A percentile compares a stretch with the other conserved stretches of the same genome.
phyloP scores from a whole-genome alignment of 192 early-diverging fungal species.

The Gorgonomyces haynaldii region DNA sequence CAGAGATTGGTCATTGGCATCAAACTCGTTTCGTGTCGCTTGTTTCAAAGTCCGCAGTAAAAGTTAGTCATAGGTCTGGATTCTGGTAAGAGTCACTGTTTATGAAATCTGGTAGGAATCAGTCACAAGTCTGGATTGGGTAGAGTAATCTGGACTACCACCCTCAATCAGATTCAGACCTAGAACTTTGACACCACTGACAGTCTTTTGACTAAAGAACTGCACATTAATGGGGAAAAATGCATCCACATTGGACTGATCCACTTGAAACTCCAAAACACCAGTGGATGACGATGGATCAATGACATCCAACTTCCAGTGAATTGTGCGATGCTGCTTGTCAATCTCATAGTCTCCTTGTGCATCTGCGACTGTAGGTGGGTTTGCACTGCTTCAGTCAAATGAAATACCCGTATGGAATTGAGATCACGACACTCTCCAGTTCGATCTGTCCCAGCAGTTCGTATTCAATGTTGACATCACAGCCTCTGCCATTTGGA shows the following conservation, averaged over 20 bases:
- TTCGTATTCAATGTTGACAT: slow-evolving; percentile 97
- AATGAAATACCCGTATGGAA: slow-evolving; percentile 48
- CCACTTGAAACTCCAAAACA: slow-evolving; percentile 72
- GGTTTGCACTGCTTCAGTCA: slow-evolving; percentile 33
- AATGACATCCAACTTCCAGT: slow-evolving; percentile 80
- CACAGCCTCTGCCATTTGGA: slow-evolving; percentile 76
- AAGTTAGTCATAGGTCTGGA: too few relatives aligned
- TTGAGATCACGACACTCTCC: slow-evolving; percentile 73
- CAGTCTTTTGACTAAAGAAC: too few relatives aligned
- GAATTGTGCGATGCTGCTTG: slow-evolving; percentile 51
- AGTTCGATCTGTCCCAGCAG: slow-evolving; percentile 70
- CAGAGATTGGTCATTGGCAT: slow-evolving; percentile 9
- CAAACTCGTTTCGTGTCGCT: slow-evolving; percentile 5
- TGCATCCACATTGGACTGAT: slow-evolving; percentile 58
- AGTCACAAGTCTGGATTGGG: too few relatives aligned
- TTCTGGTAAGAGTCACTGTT: too few relatives aligned
- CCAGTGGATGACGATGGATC: slow-evolving; percentile 51
- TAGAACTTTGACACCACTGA: too few relatives aligned
- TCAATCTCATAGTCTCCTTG: slow-evolving; percentile 74
- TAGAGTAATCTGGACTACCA: too few relatives aligned
- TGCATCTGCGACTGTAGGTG: slow-evolving; percentile 62
- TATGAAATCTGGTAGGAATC: too few relatives aligned
- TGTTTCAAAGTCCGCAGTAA: too few relatives aligned
- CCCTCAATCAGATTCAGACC: too few relatives aligned
- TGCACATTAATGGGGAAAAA: slow-evolving; percentile 82